Evolutionary conservation across 2,329 filamentous ascomycete genomes (phyloP).

Genomic region (Nemania bipapillata): DNA sequence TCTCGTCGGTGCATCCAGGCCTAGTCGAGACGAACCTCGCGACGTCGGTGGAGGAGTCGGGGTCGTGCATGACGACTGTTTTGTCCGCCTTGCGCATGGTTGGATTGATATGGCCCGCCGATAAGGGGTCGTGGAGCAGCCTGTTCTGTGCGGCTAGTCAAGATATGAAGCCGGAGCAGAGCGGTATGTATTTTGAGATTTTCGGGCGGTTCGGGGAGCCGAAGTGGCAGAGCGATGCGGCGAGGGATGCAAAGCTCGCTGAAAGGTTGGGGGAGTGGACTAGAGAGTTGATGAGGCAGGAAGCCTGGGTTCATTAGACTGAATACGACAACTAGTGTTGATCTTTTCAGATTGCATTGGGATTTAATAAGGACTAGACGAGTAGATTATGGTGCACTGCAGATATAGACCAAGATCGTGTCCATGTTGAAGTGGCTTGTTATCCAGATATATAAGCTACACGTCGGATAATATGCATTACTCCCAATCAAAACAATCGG

Average conservation of each 20-base stretch:
- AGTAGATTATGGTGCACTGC: too few species aligned
- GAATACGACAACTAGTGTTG: constrained; percentile 22
- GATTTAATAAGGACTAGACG: too few species aligned
- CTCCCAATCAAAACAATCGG: too few species aligned
- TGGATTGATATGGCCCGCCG: constrained; percentile 45
- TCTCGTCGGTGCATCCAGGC: constrained; percentile 56
- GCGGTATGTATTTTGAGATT: constrained; percentile 52
- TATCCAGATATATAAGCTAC: too few species aligned
- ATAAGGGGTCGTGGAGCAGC: constrained; percentile 53
- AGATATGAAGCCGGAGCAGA: constrained; percentile 54
- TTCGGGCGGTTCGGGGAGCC: constrained; percentile 48
- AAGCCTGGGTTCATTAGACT: constrained; percentile 48
- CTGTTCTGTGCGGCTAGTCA: constrained; percentile 53
- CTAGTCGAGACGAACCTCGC: constrained; percentile 52
- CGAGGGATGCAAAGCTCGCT: constrained; percentile 51
- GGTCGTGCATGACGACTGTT: constrained; percentile 15
- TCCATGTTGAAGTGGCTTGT: too few species aligned
- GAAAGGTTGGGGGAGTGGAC: constrained; percentile 53
- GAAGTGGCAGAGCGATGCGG: constrained; percentile 50
- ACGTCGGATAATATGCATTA: too few species aligned
- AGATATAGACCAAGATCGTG: too few species aligned
- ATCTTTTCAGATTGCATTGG: neutral
- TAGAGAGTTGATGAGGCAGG: constrained; percentile 48
- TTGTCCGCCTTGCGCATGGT: constrained; percentile 38
- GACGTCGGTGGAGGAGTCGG: constrained; percentile 30